Evolutionary conservation across 345 rosid species (phyloP).

Genomic region (Carallia pectinifolia): DNA sequence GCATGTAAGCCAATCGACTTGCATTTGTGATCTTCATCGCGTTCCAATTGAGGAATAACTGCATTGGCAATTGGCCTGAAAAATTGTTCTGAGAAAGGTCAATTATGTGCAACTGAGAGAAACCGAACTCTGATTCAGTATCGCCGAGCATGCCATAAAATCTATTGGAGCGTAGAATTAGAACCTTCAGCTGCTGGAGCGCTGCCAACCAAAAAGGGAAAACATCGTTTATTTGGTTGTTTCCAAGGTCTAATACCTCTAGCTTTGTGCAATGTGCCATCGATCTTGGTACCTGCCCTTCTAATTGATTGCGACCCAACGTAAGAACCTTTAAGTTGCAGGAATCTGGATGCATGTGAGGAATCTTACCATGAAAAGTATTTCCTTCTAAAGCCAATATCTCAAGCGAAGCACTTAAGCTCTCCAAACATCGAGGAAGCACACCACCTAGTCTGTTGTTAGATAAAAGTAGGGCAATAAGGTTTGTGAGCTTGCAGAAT

Average conservation of each 20-base stretch:
- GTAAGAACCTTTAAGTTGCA: not conserved
- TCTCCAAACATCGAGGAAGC: constrained; percentile 27
- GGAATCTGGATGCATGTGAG: not conserved
- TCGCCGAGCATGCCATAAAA: not conserved
- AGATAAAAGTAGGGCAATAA: constrained; percentile 18
- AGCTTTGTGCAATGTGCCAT: constrained; percentile 12
- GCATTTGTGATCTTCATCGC: not conserved
- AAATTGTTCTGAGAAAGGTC: constrained; percentile 11
- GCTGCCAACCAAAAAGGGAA: constrained; percentile 17
- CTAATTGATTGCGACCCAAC: not conserved
- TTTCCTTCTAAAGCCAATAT: constrained; percentile 16
- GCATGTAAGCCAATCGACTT: not conserved
- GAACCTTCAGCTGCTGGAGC: constrained; percentile 1
- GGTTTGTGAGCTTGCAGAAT: constrained; percentile 4
- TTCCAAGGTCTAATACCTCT: constrained; percentile 3
- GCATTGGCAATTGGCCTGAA: constrained; percentile 2
- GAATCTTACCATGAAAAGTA: constrained; percentile 23
- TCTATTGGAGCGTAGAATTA: constrained; percentile 7
- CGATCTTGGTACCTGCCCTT: constrained; percentile 15
- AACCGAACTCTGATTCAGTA: not conserved
- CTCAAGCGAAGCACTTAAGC: not conserved
- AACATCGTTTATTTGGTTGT: constrained; percentile 10
- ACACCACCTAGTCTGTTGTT: constrained; percentile 30
- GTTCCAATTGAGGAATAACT: not conserved
- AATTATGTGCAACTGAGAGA: not conserved